Conservation (phyloP, 78 protist genomes). For the Dictyostelium capitatum region DNA sequence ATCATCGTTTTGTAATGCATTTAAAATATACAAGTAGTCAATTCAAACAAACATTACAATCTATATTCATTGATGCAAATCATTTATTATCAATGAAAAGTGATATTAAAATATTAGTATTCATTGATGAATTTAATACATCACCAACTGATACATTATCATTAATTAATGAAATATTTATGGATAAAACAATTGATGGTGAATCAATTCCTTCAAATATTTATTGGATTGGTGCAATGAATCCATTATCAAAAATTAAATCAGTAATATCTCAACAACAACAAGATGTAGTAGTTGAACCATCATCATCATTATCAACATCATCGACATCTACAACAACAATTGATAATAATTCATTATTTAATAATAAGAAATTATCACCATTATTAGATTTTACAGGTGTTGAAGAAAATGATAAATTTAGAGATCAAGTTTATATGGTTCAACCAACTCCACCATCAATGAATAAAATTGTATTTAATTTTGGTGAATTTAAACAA, state of each 20-base stretch:
- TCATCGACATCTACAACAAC: neutral
- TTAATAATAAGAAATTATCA: neutral
- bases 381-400: conserved; percentile 60
- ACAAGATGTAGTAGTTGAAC: too few relatives aligned
- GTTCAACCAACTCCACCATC: conserved; percentile 81
- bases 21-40: conserved; percentile 28
- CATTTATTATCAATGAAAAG: neutral
- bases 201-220: conserved; percentile 62
- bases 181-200: conserved; percentile 81
- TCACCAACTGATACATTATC: conserved; percentile 58
- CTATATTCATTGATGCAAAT: conserved; percentile 22
- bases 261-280: neutral
- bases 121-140: conserved; percentile 83
- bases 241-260: conserved; percentile 38
- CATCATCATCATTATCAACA: neutral
- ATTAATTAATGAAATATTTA: conserved; percentile 83
- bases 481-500: conserved; percentile 51
- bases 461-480: conserved; percentile 36
- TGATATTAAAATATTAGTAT: conserved; percentile 45
- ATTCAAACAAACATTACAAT: conserved; percentile 18
- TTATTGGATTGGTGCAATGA: conserved; percentile 85
- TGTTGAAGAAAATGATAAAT: neutral
- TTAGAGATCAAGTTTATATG: conserved; percentile 9
- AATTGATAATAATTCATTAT: neutral
- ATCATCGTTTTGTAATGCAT: conserved; percentile 82